These are phyloP conservation scores for Drosera capensis DNA, from an alignment of 148 eudicot genomes.

Conservation along the genomic window DNA sequence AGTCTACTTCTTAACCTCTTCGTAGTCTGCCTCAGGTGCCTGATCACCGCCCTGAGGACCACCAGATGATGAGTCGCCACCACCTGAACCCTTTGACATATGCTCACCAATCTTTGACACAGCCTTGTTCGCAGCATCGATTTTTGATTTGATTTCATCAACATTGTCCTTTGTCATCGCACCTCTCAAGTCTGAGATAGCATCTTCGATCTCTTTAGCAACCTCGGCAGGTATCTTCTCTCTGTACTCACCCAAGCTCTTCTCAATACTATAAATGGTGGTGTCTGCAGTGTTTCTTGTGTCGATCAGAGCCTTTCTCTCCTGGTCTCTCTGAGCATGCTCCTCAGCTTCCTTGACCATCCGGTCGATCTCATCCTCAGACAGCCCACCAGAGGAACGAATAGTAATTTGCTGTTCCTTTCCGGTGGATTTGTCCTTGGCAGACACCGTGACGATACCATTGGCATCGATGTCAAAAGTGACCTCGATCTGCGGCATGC, in stretches of 20 bases:
- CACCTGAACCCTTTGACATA: constrained; percentile 54
- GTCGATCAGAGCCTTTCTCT: constrained; percentile 65
- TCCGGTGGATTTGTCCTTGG: constrained; percentile 77
- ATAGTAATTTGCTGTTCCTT: constrained; percentile 94
- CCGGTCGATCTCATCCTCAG: constrained; percentile 72
- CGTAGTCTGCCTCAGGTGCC: constrained; percentile 85
- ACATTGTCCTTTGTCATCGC: constrained; percentile 46
- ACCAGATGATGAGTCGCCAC: constrained; percentile 14
- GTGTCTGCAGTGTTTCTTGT: constrained; percentile 73
- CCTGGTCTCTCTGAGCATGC: constrained; percentile 82
- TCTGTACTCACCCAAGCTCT: constrained; percentile 62
- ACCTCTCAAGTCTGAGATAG: constrained; percentile 55
- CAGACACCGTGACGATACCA: constrained; percentile 86
- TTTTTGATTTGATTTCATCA: constrained; percentile 69
- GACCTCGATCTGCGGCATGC: constrained; percentile 90
- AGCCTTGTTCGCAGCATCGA: constrained; percentile 75
- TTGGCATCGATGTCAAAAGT: constrained; percentile 97
- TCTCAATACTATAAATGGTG: constrained; percentile 75
- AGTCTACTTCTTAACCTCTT: constrained; percentile 75
- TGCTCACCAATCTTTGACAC: constrained; percentile 90
- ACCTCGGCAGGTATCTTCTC: constrained; percentile 72
- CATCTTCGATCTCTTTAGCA: constrained; percentile 57
- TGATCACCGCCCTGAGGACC: constrained; percentile 51
- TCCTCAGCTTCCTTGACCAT: constrained; percentile 90
- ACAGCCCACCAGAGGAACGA: constrained; percentile 75